phyloP scores from a whole-genome alignment of 2,329 filamentous ascomycete genomes.

The Colletotrichum sp. region DNA sequence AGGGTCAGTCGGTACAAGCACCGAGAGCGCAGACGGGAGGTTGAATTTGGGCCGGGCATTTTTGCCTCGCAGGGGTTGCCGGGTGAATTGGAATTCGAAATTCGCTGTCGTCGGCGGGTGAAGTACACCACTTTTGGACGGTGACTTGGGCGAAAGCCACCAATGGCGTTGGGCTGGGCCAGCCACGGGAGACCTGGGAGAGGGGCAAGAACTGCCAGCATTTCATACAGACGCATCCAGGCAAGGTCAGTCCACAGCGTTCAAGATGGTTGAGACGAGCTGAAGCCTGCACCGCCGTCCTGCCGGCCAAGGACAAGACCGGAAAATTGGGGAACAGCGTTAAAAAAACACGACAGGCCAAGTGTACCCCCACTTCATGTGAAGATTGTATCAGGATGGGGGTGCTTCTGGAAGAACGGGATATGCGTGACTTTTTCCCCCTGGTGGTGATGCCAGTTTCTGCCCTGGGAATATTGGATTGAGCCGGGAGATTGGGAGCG shows the following conservation, averaged over 20 bases:
- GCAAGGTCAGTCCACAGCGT: conserved; percentile 10
- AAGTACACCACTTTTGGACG: neutral
- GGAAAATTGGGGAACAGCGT: conserved; percentile 10
- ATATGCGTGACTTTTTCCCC: neutral
- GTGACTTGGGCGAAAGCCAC: neutral
- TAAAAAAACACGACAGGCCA: neutral
- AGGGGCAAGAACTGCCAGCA: neutral
- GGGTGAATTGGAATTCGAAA: neutral
- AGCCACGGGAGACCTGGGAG: neutral
- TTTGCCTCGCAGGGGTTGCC: conserved; percentile 11
- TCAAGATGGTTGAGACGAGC: conserved; percentile 13
- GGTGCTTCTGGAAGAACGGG: neutral
- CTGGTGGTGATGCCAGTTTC: neutral
- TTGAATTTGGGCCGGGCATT: neutral
- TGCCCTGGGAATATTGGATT: neutral
- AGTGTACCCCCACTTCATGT: conserved; percentile 16
- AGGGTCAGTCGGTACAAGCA: neutral
- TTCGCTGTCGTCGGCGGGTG: neutral
- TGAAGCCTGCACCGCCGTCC: neutral
- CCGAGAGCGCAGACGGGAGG: neutral
- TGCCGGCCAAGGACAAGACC: neutral
- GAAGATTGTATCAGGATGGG: conserved; percentile 3
- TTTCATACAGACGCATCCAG: conserved; percentile 6
- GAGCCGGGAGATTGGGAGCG: neutral
- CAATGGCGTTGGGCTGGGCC: conserved; percentile 9